phyloP scores from a whole-genome alignment of 495 filamentous ascomycete species.

The Collariella sp. region DNA sequence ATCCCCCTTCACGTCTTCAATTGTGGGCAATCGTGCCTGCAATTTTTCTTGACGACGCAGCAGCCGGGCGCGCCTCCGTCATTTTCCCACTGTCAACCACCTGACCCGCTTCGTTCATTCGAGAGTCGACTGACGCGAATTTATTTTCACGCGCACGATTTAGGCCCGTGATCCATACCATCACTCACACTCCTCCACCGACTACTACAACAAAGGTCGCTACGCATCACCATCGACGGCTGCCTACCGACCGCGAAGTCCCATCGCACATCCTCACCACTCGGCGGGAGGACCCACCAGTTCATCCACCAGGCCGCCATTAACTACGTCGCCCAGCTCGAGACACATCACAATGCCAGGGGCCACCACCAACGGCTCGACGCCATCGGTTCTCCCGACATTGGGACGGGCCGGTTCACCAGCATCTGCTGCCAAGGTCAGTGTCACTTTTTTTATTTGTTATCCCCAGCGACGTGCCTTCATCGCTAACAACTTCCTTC shows the following conservation, averaged over 20 bases:
- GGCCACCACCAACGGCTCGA: constrained; percentile 39
- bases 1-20: neutral
- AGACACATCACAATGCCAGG: constrained; percentile 37
- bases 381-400: constrained; percentile 32
- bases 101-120: constrained; percentile 1
- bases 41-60: constrained; percentile 1
- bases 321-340: constrained; percentile 43
- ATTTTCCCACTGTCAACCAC: constrained; percentile 11
- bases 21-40: neutral
- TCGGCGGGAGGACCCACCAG: constrained; percentile 45
- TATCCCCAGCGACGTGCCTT: constrained; percentile 5
- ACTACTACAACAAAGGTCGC: constrained; percentile 48
- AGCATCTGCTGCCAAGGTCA: constrained; percentile 24
- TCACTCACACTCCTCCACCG: constrained; percentile 34
- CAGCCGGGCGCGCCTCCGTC: constrained; percentile 1
- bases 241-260: constrained; percentile 47
- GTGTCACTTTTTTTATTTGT: constrained; percentile 29
- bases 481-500: constrained; percentile 6
- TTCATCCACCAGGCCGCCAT: constrained; percentile 43
- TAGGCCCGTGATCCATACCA: constrained; percentile 47
- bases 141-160: constrained; percentile 12
- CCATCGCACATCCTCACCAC: constrained; percentile 46
- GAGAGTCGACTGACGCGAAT: constrained; percentile 17
- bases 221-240: constrained; percentile 51
- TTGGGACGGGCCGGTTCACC: constrained; percentile 40